These are phyloP conservation scores for Globomyces pollinis-pini DNA, from an alignment of 192 early-diverging fungal genomes.

Conservation along the genomic window DNA sequence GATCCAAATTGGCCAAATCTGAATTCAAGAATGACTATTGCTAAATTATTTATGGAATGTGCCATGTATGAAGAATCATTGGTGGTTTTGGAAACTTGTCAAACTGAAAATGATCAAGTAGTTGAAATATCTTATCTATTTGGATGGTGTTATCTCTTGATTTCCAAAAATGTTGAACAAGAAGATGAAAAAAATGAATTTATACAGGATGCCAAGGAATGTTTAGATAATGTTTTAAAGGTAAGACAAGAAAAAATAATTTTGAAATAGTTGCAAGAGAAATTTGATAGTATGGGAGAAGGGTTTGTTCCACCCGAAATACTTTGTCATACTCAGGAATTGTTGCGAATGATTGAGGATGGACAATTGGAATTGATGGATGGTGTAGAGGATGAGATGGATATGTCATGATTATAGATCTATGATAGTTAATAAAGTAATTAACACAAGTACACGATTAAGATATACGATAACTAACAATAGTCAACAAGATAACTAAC, in stretches of 20 bases:
- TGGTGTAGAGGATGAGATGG: not conserved
- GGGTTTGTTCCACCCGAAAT: conserved; percentile 4
- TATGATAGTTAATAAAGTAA: no score
- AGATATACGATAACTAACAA: no score
- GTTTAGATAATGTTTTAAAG: conserved; percentile 60
- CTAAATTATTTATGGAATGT: conserved; percentile 83
- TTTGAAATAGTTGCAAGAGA: conserved; percentile 8
- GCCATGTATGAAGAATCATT: conserved; percentile 71
- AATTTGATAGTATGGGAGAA: conserved; percentile 3
- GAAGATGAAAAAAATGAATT: conserved; percentile 41
- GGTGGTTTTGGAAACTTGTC: conserved; percentile 65
- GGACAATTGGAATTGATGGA: not conserved
- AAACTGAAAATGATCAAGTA: conserved; percentile 87
- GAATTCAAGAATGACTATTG: conserved; percentile 71
- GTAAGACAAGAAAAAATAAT: conserved; percentile 29
- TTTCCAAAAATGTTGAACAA: conserved; percentile 33
- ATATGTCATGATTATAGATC: not conserved
- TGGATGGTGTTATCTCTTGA: conserved; percentile 84
- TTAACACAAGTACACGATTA: no score
- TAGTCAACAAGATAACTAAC: no score
- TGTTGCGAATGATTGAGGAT: not conserved
- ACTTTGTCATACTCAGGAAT: not conserved
- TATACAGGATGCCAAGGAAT: conserved; percentile 67
- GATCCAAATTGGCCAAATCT: conserved; percentile 59
- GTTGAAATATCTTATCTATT: conserved; percentile 93